Base-by-base conservation (phyloP, 2,329 filamentous ascomycete species). In the Sporothrix brunneoviolacea region DNA sequence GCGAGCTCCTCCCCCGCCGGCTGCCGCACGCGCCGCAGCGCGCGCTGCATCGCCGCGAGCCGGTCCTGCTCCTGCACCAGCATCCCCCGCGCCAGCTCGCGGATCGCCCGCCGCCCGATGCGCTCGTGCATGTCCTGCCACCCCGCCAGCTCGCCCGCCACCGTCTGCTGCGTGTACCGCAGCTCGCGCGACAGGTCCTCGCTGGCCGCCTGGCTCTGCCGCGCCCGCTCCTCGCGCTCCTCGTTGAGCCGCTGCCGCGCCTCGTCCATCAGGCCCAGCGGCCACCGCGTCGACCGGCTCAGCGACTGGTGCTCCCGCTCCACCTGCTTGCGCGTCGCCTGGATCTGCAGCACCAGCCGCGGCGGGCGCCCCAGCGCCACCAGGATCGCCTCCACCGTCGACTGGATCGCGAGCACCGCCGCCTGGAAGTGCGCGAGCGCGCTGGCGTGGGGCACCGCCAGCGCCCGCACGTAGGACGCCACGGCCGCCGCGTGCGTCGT, bases 101-200 rank as follows among this genome's bases (percentile, higher is more conserved):
- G 80, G 54, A 96, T 79, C 24, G 88, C 87, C 52, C 79, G 79
- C 54, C 83, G 74, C 1, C 87, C 90, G 69, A 88, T 82, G 60
- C 79, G 81, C 58, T 89, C 88, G 61, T 95, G 83, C 70, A 90
- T 80, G 36, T 94, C 89, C 62, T 95, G 91, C 89, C 93, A 98
- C 15, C 88, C 90, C 1, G 93, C 93, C 50, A 98, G 68, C 69
- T 98, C 93, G 2, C 82, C 78, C 7, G 94, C 91, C 21, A 97
- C 91, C 13, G 91, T 89, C 66, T 94, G 88, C 69, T 96, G 91
- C 42, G 91, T 95, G 66, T 93, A 95, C 44, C 89, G 74, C 50
- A 98, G 71, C 67, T 98, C 93, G 46, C 81, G 81, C 0, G 85
- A 84, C n/a, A 95, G 68, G 38, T 82, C 79, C 18, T 84, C 79